These are phyloP conservation scores for Tremellales sp. DNA, from an alignment of 1,284 basidiomycete species.

Conservation along the genomic window DNA sequence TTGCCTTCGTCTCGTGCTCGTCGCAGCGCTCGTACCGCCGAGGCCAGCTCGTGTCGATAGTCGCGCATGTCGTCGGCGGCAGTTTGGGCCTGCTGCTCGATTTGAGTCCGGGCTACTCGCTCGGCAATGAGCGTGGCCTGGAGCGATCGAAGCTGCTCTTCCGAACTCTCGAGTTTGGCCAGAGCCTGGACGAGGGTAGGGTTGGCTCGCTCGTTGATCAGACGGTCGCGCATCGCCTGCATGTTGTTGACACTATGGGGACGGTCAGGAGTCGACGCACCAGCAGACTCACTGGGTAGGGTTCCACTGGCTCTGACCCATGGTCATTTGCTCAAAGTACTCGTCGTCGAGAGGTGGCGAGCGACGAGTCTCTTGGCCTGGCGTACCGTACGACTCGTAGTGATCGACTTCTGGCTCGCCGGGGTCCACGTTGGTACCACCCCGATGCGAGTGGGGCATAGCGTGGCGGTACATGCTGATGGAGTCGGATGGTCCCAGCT, in stretches of 20 bases:
- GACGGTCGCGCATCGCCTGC: conserved; percentile 32
- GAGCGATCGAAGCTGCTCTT: conserved; percentile 35
- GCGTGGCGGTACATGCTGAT: conserved; percentile 34
- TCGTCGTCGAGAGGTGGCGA: conserved; percentile 14
- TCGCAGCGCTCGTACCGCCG: conserved; percentile 35
- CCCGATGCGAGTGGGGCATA: conserved; percentile 13
- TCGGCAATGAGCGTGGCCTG: conserved; percentile 45
- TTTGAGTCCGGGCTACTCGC: conserved; percentile 31
- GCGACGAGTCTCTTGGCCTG: conserved; percentile 18
- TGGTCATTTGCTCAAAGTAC: conserved; percentile 25
- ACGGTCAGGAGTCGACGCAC: neutral
- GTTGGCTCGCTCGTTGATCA: conserved; percentile 15
- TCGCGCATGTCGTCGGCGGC: conserved; percentile 28
- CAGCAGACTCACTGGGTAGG: conserved; percentile 22
- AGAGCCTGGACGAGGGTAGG: conserved; percentile 22
- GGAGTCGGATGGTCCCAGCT: conserved; percentile 27
- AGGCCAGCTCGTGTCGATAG: conserved; percentile 38
- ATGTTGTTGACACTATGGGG: conserved; percentile 23
- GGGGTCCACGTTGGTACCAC: conserved; percentile 35
- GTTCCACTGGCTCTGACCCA: conserved; percentile 20
- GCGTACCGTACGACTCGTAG: conserved; percentile 11
- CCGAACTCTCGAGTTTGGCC: conserved; percentile 27
- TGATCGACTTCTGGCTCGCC: conserved; percentile 6
- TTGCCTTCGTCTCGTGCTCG: conserved; percentile 40
- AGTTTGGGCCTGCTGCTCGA: conserved; percentile 23